A percentile compares a stretch with the other conserved stretches of the same genome.
Evolutionary conservation across 345 rosid species (phyloP).

Genomic region (Pugionium dolabratum): DNA sequence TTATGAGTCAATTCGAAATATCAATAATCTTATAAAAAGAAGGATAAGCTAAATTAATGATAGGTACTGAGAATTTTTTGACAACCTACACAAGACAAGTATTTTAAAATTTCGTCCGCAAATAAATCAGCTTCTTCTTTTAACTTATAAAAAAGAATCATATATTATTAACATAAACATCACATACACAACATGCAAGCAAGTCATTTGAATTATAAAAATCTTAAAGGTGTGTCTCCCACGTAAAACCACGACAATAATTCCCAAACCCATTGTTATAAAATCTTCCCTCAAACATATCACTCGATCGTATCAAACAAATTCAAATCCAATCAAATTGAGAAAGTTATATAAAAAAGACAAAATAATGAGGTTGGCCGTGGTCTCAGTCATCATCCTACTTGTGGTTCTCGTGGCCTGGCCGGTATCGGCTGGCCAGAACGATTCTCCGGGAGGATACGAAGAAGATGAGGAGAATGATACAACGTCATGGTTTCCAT

Average conservation of each 20-base stretch:
- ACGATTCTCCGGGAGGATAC: slow-evolving; percentile 30
- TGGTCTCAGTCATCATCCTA: slow-evolving; percentile 24
- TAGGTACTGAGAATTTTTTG: no score
- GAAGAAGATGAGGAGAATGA: slow-evolving; percentile 18
- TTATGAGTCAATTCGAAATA: no score
- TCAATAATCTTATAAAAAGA: no score
- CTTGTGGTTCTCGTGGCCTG: slow-evolving; percentile 19
- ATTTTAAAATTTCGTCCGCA: no score
- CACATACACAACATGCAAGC: slow-evolving; percentile 37
- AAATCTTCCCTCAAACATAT: slow-evolving; percentile 15
- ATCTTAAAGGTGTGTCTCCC: slow-evolving; percentile 35
- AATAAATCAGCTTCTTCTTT: background rate
- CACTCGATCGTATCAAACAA: slow-evolving; percentile 31
- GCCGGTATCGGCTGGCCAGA: slow-evolving; percentile 17
- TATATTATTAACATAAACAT: slow-evolving; percentile 7
- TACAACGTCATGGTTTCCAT: slow-evolving; percentile 25
- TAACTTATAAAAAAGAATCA: background rate
- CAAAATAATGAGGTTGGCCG: slow-evolving; percentile 37
- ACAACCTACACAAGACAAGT: no score
- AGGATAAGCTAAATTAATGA: no score
- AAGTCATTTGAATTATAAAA: slow-evolving; percentile 27
- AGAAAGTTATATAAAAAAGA: background rate
- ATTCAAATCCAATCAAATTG: slow-evolving; percentile 6
- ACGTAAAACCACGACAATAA: slow-evolving; percentile 33
- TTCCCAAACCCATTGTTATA: slow-evolving; percentile 25